A percentile compares a stretch with the other conserved stretches of the same genome.
phyloP scores from a whole-genome alignment of 1,284 basidiomycete species.

The Trichosporon sp. region DNA sequence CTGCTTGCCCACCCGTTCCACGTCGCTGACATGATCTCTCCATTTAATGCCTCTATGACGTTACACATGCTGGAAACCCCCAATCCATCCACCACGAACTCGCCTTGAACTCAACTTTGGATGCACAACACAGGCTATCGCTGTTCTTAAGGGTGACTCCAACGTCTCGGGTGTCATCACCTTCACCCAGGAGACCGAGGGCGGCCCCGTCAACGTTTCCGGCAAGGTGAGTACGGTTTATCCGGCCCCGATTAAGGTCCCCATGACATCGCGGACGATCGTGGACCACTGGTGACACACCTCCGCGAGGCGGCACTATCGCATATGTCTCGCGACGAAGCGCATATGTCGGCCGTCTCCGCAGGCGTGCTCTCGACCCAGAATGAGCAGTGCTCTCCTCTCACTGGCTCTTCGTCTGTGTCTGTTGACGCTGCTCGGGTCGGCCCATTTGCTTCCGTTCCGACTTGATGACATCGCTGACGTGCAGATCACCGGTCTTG shows the following conservation, averaged over 20 bases:
- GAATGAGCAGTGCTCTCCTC: not conserved
- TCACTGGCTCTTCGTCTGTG: not conserved
- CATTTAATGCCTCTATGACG: conserved; percentile 5
- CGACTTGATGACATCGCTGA: not conserved
- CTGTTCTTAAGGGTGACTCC: conserved; percentile 59
- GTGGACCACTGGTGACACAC: not conserved
- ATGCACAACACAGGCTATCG: conserved; percentile 55
- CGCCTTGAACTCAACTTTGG: not conserved
- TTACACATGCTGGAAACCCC: not conserved
- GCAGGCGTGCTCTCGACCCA: not conserved
- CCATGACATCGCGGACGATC: not conserved
- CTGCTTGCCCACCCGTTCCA: not conserved
- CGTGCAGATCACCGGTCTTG: conserved; percentile 55
- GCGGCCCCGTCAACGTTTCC: conserved; percentile 58
- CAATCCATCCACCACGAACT: not conserved
- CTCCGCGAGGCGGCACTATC: not conserved
- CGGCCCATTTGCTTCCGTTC: not conserved
- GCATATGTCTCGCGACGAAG: not conserved
- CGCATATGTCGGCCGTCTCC: not conserved
- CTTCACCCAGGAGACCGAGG: conserved; percentile 57
- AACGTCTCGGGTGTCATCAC: conserved; percentile 59
- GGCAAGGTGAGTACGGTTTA: conserved; percentile 49
- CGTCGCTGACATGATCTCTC: not conserved
- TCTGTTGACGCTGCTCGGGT: too few relatives aligned
- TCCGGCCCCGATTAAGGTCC: not conserved